Percentiles rank a stretch among this genome's conserved stretches.
phyloP scores from a whole-genome alignment of 2,329 filamentous ascomycete species.

The Coleophoma crateriformis region DNA sequence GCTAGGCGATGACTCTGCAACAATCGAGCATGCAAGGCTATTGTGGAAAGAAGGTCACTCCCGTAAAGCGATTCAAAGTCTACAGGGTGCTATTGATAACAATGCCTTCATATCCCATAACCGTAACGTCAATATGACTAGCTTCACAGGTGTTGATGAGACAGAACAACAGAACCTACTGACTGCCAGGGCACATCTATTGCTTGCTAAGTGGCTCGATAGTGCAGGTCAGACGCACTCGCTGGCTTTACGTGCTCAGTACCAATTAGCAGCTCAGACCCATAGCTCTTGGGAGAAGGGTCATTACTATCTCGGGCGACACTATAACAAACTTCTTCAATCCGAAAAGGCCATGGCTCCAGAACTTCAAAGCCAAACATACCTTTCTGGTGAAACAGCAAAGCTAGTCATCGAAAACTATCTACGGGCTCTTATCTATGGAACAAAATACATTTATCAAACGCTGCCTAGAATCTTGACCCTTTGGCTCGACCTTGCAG shows the following conservation, averaged over 20 bases:
- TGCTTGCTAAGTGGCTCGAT: slow-evolving; percentile 96
- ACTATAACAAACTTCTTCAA: slow-evolving; percentile 95
- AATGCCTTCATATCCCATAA: slow-evolving; percentile 60
- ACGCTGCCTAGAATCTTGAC: slow-evolving; percentile 88
- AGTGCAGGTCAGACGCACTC: slow-evolving; percentile 90
- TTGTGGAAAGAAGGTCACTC: slow-evolving; percentile 92
- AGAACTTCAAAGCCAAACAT: slow-evolving; percentile 72
- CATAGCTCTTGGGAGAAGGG: slow-evolving; percentile 84
- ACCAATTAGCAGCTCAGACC: slow-evolving; percentile 73
- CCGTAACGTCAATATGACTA: slow-evolving; percentile 12
- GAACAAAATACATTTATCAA: slow-evolving; percentile 94
- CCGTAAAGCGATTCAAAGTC: slow-evolving; percentile 86
- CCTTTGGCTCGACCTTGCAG: slow-evolving; percentile 88
- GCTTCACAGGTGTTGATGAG: slow-evolving; percentile 14
- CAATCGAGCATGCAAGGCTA: slow-evolving; percentile 88
- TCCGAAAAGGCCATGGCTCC: slow-evolving; percentile 74
- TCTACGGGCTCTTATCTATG: slow-evolving; percentile 76
- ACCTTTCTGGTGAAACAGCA: slow-evolving; percentile 74
- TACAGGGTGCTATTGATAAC: slow-evolving; percentile 79
- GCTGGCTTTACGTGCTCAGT: slow-evolving; percentile 71
- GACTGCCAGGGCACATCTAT: slow-evolving; percentile 73
- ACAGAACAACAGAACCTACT: slow-evolving; percentile 49
- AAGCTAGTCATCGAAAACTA: slow-evolving; percentile 94
- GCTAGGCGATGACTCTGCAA: slow-evolving; percentile 79
- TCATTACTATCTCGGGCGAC: slow-evolving; percentile 92